phyloP scores from a whole-genome alignment of 768 basidiomycete genomes.

The Hydnomerulius pinastri region DNA sequence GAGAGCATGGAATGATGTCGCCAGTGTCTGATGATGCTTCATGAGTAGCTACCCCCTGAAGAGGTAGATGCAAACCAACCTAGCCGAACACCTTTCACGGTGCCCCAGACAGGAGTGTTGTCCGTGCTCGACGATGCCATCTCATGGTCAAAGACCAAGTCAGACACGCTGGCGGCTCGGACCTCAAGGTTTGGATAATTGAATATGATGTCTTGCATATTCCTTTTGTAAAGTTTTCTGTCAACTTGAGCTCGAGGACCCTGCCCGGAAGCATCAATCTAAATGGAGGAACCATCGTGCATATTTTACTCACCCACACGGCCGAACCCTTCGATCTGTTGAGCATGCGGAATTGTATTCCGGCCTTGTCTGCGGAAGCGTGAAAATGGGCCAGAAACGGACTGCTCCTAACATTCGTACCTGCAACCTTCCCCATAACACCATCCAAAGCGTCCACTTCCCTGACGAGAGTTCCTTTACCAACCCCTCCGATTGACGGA shows the following conservation, averaged over 20 bases:
- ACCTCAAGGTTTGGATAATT: constrained; percentile 72
- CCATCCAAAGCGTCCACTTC: constrained; percentile 93
- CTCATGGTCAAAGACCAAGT: constrained; percentile 66
- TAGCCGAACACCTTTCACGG: constrained; percentile 64
- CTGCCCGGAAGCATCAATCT: constrained; percentile 37
- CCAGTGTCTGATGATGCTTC: constrained; percentile 56
- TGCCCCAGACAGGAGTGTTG: constrained; percentile 46
- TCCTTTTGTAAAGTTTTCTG: constrained; percentile 75
- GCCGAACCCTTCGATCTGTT: constrained; percentile 87
- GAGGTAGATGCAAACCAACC: constrained; percentile 40
- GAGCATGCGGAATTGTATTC: constrained; percentile 85
- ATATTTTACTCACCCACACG: constrained; percentile 69
- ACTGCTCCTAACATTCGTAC: too few species aligned
- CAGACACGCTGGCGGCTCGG: constrained; percentile 74
- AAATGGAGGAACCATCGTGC: too few species aligned
- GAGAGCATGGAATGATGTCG: constrained; percentile 72
- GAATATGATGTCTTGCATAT: constrained; percentile 74
- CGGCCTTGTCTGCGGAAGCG: constrained; percentile 69
- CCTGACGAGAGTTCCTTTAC: constrained; percentile 88
- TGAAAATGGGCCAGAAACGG: background rate
- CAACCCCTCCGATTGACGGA: constrained; percentile 89
- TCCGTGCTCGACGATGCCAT: constrained; percentile 23
- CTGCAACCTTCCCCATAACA: constrained; percentile 79
- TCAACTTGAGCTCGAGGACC: constrained; percentile 91
- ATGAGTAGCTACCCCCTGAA: background rate